Conservation (phyloP, 1,139 yeast genomes). For the Yamadazyma diospyri region DNA sequence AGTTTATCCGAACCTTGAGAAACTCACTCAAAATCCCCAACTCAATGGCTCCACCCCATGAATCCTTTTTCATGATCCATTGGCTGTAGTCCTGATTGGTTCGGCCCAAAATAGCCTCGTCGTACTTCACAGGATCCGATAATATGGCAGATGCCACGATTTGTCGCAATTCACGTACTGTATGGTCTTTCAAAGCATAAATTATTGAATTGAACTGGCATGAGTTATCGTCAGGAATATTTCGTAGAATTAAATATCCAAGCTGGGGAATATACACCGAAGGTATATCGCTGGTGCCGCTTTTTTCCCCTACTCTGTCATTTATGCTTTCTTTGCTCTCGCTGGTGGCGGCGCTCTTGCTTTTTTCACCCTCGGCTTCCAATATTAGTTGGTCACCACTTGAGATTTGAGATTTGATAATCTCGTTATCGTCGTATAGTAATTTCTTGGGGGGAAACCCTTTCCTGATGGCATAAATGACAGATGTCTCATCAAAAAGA, state of each 20-base stretch:
- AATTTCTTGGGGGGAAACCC: conserved; percentile 64
- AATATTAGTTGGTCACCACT: conserved; percentile 58
- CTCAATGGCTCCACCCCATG: conserved; percentile 91
- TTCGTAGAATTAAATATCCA: conserved; percentile 45
- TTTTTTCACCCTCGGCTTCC: conserved; percentile 14
- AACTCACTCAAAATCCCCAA: conserved; percentile 59
- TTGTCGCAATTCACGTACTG: conserved; percentile 43
- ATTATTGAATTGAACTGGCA: conserved; percentile 71
- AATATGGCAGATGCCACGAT: conserved; percentile 45
- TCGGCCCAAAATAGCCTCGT: conserved; percentile 59
- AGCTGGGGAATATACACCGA: conserved; percentile 20
- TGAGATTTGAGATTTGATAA: conserved; percentile 41
- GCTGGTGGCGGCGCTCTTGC: neutral
- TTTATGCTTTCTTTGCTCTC: neutral
- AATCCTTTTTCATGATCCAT: conserved; percentile 60
- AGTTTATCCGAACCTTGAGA: conserved; percentile 52
- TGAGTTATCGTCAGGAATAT: conserved; percentile 76
- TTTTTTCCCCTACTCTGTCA: neutral
- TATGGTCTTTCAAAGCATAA: conserved; percentile 38
- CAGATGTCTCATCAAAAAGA: conserved; percentile 14
- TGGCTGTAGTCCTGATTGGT: conserved; percentile 47
- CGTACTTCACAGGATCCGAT: conserved; percentile 43
- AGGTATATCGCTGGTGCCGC: conserved; percentile 22
- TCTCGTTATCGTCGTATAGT: conserved; percentile 19
- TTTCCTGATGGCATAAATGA: conserved; percentile 28